A percentile compares a stretch with the other conserved stretches of the same genome.
phyloP scores from a whole-genome alignment of 176 grass and related monocot genomes.

The Alopecurus myosuroides region DNA sequence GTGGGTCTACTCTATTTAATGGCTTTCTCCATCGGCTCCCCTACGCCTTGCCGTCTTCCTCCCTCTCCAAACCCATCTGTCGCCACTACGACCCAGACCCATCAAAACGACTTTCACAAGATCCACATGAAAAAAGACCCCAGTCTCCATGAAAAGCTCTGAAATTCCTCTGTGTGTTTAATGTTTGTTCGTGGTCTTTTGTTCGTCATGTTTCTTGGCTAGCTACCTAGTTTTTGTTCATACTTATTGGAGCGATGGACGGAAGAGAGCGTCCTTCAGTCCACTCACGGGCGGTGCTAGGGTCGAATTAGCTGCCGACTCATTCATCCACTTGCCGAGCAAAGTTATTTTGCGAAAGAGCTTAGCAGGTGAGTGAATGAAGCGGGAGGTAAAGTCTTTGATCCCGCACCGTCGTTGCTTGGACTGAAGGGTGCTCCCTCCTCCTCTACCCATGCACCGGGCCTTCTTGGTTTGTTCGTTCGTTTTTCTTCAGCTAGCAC shows the following conservation, averaged over 20 bases:
- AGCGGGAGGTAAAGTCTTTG: slow-evolving; percentile 78
- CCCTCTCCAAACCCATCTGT: slow-evolving; percentile 2
- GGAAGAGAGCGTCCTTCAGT: slow-evolving; percentile 97
- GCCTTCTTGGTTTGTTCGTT: not conserved
- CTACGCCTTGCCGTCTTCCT: slow-evolving; percentile 19
- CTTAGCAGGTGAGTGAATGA: slow-evolving; percentile 96
- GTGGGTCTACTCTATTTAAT: slow-evolving; percentile 51
- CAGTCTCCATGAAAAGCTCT: not conserved
- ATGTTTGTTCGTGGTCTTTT: not conserved
- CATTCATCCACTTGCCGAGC: slow-evolving; percentile 88
- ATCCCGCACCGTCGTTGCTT: slow-evolving; percentile 68
- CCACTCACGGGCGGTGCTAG: slow-evolving; percentile 62
- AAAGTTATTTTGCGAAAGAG: slow-evolving; percentile 2
- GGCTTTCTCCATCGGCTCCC: slow-evolving; percentile 12
- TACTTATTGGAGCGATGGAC: slow-evolving; percentile 3
- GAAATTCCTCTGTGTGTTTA: not conserved
- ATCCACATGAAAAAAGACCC: slow-evolving; percentile 1
- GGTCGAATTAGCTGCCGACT: slow-evolving; percentile 94
- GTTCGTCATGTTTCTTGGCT: not conserved
- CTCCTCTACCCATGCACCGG: slow-evolving; percentile 26
- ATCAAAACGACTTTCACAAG: slow-evolving; percentile 14
- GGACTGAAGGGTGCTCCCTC: slow-evolving; percentile 99
- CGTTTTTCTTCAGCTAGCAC: not conserved
- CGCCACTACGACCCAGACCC: not conserved
- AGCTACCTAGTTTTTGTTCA: not conserved